phyloP scores from a whole-genome alignment of 1,284 basidiomycete genomes.

The Taiwanofungus camphoratus region DNA sequence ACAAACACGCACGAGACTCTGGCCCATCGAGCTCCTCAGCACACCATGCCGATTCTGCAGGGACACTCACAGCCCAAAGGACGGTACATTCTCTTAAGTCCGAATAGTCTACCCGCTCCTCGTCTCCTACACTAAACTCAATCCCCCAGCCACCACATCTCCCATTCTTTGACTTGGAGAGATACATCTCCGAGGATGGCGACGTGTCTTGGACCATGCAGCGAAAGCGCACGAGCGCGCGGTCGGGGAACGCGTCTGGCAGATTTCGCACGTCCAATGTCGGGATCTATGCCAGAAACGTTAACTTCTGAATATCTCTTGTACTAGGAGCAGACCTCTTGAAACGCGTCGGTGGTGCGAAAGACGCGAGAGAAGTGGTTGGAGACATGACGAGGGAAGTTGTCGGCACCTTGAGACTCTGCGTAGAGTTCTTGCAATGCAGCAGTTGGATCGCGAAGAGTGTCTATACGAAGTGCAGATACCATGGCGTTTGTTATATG shows the following conservation, averaged over 20 bases:
- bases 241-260: conserved; percentile 39
- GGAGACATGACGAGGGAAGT: conserved; percentile 44
- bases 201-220: conserved; percentile 82
- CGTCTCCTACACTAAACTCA: conserved; percentile 27
- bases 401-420: conserved; percentile 14
- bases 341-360: conserved; percentile 34
- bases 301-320: background rate
- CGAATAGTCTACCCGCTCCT: conserved; percentile 35
- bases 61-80: conserved; percentile 67
- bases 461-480: conserved; percentile 43
- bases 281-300: conserved; percentile 41
- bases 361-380: conserved; percentile 47
- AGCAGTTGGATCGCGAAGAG: conserved; percentile 41
- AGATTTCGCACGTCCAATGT: conserved; percentile 40
- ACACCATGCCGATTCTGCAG: conserved; percentile 54
- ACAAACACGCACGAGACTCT: conserved; percentile 4
- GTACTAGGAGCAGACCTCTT: conserved; percentile 31
- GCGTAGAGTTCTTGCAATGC: conserved; percentile 43
- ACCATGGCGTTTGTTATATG: conserved; percentile 34
- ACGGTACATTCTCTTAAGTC: conserved; percentile 55
- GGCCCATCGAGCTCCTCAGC: conserved; percentile 31
- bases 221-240: conserved; percentile 60
- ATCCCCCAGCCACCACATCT: conserved; percentile 69
- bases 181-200: conserved; percentile 62
- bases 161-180: conserved; percentile 38